Base-by-base conservation (phyloP, 768 basidiomycete species). In the Neoboletus subvelutipes region DNA sequence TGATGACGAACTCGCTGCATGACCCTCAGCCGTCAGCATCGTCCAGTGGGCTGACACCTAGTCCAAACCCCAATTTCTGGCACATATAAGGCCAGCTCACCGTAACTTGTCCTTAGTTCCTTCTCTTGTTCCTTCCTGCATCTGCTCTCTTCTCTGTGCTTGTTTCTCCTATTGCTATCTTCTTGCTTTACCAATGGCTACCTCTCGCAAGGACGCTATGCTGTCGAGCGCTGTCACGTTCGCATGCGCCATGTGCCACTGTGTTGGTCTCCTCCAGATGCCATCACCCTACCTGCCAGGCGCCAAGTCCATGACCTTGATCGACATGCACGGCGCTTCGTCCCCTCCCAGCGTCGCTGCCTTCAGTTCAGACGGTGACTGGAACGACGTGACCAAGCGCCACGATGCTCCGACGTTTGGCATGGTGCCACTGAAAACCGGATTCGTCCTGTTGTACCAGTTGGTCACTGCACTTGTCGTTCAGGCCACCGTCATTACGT, bases 391-490 rank as follows among this genome's bases (percentile, higher is more conserved):
- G n/a, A 20, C 17, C 22, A 29, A 47, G 4, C n/a, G 11, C 18
- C 12, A n/a, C 10, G 26, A 41, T 18, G 5, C 34, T 42, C 49
- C 46, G 0, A 52, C 10, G 36, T 54, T 57, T 7, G 41, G 52
- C 43, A 31, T 47, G 22, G n/a, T 33, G n/a, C 57, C 59, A 17
- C 50, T 52, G 22, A 55, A 45, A 13, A 29, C 47, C 22, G 43
- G 20, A 8, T 37, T 67, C 40, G 29, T 40, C 40, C 20, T 36
- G 58, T 22, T 65, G 26, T 56, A 49, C 42, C 53, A 49, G n/a
- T 15, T 63, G 31, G 45, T 60, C 45, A 4, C 12, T 7, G 6
- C 39, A 0, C 56, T 67, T 1, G 28, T 59, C 40, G 11, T 48
- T 17, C 58, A 54, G 51, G 41, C 59, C 22, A 5, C 49, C 7